A percentile compares a stretch with the other conserved stretches of the same genome.
These are phyloP conservation scores for Vaccinium darrowii DNA, from an alignment of 148 eudicot genomes.

Conservation along the genomic window DNA sequence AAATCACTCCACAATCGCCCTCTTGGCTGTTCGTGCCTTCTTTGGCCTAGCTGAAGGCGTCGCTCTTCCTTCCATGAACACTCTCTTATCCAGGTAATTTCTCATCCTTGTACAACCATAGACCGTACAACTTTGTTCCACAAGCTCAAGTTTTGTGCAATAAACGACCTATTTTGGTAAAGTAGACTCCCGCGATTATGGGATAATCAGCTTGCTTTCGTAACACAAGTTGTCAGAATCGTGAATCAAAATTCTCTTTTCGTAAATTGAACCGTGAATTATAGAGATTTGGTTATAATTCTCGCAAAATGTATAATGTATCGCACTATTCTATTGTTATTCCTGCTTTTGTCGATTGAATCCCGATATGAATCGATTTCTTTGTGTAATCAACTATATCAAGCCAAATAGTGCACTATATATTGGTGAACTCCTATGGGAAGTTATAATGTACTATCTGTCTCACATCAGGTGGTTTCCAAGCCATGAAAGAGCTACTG, in stretches of 20 bases:
- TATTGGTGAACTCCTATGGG: not conserved
- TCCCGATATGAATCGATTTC: not conserved
- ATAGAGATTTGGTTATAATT: no score
- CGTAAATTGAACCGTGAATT: not conserved
- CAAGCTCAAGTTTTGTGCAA: not conserved
- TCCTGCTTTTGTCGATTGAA: not conserved
- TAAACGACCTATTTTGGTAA: not conserved
- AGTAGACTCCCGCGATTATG: not conserved
- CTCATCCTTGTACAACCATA: not conserved
- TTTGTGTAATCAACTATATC: not conserved
- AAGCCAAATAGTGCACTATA: not conserved
- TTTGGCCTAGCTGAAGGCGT: constrained; percentile 98
- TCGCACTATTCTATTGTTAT: not conserved
- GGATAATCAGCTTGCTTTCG: not conserved
- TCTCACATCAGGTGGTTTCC: constrained; percentile 78
- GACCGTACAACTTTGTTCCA: not conserved
- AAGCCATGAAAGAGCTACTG: constrained; percentile 77
- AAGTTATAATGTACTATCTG: not conserved
- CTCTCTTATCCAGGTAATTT: constrained; percentile 72
- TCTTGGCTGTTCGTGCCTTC: constrained; percentile 68
- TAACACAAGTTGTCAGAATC: not conserved
- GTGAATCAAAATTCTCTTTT: not conserved
- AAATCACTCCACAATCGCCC: constrained; percentile 61
- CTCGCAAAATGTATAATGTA: not conserved
- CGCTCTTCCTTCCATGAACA: constrained; percentile 93